Evolutionary conservation across 2,329 filamentous ascomycete genomes (phyloP).

Genomic region (Phaeosphaeria sp.): DNA sequence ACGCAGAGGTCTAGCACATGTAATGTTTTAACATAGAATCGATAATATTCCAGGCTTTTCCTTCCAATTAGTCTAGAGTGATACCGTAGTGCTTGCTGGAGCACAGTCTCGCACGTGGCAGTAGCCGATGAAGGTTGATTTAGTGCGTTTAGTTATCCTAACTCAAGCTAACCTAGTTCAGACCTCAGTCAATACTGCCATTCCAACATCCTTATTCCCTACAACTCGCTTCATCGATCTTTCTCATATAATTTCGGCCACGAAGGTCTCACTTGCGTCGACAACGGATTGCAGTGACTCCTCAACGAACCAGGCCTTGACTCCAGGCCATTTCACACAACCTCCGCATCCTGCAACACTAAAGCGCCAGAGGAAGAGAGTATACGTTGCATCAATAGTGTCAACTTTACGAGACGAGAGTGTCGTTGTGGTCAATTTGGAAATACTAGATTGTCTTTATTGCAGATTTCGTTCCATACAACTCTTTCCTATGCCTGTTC

Average conservation of each 20-base stretch:
- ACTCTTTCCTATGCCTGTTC: too few species aligned
- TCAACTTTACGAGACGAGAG: not conserved
- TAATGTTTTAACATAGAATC: not conserved
- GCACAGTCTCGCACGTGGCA: not conserved
- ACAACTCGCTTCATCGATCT: not conserved
- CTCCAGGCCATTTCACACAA: not conserved
- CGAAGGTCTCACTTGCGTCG: not conserved
- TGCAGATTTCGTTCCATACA: too few species aligned
- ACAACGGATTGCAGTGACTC: not conserved
- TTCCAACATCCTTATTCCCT: not conserved
- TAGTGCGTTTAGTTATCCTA: conserved; percentile 4
- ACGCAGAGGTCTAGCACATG: too few species aligned
- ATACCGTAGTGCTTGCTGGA: not conserved
- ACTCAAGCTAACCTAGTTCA: not conserved
- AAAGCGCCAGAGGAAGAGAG: not conserved
- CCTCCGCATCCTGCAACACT: not conserved
- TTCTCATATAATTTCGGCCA: not conserved
- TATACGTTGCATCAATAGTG: not conserved
- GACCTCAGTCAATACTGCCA: conserved; percentile 2
- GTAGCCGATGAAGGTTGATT: not conserved
- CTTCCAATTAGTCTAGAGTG: not conserved
- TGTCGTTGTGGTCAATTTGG: too few species aligned
- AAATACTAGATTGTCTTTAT: too few species aligned
- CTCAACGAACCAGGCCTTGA: not conserved
- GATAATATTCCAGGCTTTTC: not conserved